Conservation (phyloP, 148 eudicot genomes). For the Oxyria digyna region DNA sequence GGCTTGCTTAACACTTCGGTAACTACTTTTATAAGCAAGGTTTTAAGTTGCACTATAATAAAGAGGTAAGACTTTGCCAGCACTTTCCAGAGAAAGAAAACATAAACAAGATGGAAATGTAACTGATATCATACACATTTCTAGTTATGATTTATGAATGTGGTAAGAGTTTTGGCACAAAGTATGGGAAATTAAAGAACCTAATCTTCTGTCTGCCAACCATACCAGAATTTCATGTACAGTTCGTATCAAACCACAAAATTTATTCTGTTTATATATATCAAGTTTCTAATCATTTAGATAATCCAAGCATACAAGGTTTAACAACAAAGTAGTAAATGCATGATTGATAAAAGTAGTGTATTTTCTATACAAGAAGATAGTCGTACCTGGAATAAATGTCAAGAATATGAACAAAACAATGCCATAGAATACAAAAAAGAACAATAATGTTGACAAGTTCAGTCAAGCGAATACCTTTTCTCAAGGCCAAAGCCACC, state of each 20-base stretch:
- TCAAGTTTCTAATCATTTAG: neutral
- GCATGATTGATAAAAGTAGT: neutral
- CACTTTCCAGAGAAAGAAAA: neutral
- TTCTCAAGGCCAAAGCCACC: slow-evolving; percentile 85
- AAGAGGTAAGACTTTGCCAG: neutral
- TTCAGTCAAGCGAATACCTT: slow-evolving; percentile 34
- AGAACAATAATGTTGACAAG: neutral
- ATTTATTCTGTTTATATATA: neutral
- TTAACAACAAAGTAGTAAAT: neutral
- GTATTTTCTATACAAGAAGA: neutral
- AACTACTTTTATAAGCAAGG: neutral
- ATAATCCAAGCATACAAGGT: neutral
- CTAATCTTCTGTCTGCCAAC: neutral
- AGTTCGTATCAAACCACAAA: neutral
- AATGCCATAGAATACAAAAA: neutral
- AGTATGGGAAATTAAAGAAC: neutral
- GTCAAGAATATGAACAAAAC: neutral
- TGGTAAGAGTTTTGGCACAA: neutral
- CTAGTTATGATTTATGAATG: neutral
- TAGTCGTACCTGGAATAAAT: neutral
- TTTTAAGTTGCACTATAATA: neutral
- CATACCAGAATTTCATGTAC: neutral
- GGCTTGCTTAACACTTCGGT: neutral
- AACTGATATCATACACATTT: neutral
- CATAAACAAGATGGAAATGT: neutral